A percentile compares a stretch with the other conserved stretches of the same genome.
phyloP scores from a whole-genome alignment of 108 stramenopile species.

The Discostella stelligeroides region DNA sequence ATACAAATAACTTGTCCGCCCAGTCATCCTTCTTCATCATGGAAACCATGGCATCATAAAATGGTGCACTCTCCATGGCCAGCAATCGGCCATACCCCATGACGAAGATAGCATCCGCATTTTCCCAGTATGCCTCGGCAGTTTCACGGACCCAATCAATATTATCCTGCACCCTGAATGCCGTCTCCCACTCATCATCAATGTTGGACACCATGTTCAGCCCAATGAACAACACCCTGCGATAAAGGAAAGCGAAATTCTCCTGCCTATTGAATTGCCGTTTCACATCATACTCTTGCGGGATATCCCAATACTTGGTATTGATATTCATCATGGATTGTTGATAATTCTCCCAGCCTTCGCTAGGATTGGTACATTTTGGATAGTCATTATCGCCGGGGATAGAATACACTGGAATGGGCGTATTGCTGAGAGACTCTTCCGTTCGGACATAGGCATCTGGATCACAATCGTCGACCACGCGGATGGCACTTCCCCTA shows the following conservation, averaged over 20 bases:
- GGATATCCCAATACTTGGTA: slow-evolving; percentile 9
- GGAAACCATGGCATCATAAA: slow-evolving; percentile 14
- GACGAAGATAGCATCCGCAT: slow-evolving; percentile 33
- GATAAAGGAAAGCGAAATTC: slow-evolving; percentile 62
- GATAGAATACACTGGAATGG: slow-evolving; percentile 22
- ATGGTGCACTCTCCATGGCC: slow-evolving; percentile 13
- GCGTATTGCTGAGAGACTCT: slow-evolving; percentile 19
- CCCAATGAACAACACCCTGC: slow-evolving; percentile 58
- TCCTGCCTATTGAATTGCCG: slow-evolving; percentile 31
- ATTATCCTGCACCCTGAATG: slow-evolving; percentile 15
- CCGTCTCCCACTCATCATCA: slow-evolving; percentile 9
- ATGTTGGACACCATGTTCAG: slow-evolving; percentile 54
- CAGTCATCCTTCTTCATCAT: slow-evolving; percentile 25
- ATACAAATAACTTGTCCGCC: slow-evolving; percentile 31
- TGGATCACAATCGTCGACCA: slow-evolving; percentile 29
- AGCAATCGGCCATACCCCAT: slow-evolving; percentile 28
- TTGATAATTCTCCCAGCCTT: slow-evolving; percentile 21
- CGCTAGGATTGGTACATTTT: slow-evolving; percentile 13
- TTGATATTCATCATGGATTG: slow-evolving; percentile 17
- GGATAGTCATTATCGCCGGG: slow-evolving; percentile 43
- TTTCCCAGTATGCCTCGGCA: slow-evolving; percentile 6
- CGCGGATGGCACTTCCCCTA: slow-evolving; percentile 36
- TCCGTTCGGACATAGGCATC: slow-evolving; percentile 16
- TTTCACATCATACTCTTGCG: slow-evolving; percentile 19
- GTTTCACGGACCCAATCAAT: slow-evolving; percentile 33